Percentiles rank a stretch among this genome's conserved stretches.
Evolutionary conservation across 139 green algal genomes (phyloP).

Genomic region (Trebouxia sp.): DNA sequence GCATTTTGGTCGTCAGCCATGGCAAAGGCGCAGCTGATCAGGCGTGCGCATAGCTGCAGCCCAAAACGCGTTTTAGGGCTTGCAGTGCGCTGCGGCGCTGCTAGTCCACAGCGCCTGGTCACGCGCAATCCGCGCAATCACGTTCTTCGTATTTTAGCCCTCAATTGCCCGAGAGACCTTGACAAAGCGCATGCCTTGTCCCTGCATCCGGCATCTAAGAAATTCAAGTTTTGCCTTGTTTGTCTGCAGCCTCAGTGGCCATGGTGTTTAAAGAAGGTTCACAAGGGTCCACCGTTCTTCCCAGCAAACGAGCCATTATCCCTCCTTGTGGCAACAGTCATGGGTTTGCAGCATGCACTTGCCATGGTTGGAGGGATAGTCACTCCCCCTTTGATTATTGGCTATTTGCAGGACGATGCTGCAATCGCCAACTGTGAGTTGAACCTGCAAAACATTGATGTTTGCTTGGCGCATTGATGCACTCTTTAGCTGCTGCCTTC

Average conservation of each 20-base stretch:
- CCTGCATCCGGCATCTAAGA: not conserved
- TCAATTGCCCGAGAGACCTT: too few species aligned
- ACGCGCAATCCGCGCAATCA: too few species aligned
- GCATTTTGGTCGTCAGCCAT: not conserved
- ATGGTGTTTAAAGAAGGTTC: conserved; percentile 4
- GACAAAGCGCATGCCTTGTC: too few species aligned
- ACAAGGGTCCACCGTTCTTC: conserved; percentile 41
- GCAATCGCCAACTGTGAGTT: not conserved
- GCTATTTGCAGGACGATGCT: not conserved
- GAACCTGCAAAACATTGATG: not conserved
- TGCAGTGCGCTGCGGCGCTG: too few species aligned
- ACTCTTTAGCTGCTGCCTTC: not conserved
- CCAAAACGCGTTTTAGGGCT: too few species aligned
- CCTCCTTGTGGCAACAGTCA: conserved; percentile 51
- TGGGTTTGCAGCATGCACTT: conserved; percentile 66
- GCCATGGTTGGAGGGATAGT: conserved; percentile 67
- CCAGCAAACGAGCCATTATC: conserved; percentile 33
- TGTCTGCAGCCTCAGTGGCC: conserved; percentile 42
- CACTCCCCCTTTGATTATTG: conserved; percentile 47
- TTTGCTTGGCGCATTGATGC: not conserved
- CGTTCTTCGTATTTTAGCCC: too few species aligned
- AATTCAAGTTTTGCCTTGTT: not conserved
- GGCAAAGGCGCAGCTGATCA: too few species aligned
- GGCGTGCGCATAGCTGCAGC: too few species aligned
- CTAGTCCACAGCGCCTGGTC: too few species aligned